phyloP scores from a whole-genome alignment of 768 basidiomycete genomes.

The Tulasnella sp. region DNA sequence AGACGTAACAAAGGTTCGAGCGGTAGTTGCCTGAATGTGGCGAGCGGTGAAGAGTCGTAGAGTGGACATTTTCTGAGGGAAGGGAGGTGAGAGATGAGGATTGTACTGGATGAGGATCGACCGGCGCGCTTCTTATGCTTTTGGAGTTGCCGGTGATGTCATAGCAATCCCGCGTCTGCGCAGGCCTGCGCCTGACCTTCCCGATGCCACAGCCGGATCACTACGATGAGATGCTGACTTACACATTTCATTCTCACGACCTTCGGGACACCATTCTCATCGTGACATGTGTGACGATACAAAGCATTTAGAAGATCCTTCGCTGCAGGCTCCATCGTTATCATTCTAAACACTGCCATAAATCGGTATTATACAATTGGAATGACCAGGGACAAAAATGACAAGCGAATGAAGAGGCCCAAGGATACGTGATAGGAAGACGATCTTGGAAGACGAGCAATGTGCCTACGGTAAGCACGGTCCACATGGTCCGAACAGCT shows the following conservation, averaged over 20 bases:
- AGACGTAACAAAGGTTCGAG: not conserved
- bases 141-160: not conserved
- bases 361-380: too few species aligned
- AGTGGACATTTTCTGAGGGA: not conserved
- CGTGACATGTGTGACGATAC: too few species aligned
- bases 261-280: too few species aligned
- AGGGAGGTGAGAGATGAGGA: not conserved
- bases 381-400: too few species aligned
- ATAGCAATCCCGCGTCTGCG: not conserved
- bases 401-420: too few species aligned
- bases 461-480: too few species aligned
- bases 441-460: too few species aligned
- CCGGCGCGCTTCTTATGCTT: not conserved
- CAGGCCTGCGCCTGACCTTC: not conserved
- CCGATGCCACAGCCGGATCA: not conserved
- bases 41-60: not conserved
- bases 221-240: not conserved
- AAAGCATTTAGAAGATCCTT: too few species aligned
- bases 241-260: not conserved
- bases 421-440: too few species aligned
- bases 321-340: too few species aligned
- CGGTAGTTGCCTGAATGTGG: not conserved
- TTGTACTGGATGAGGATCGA: not conserved
- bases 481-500: too few species aligned
- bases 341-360: too few species aligned